Base-by-base conservation (phyloP, 140 eudicot genomes). In the Cichorium intybus region DNA sequence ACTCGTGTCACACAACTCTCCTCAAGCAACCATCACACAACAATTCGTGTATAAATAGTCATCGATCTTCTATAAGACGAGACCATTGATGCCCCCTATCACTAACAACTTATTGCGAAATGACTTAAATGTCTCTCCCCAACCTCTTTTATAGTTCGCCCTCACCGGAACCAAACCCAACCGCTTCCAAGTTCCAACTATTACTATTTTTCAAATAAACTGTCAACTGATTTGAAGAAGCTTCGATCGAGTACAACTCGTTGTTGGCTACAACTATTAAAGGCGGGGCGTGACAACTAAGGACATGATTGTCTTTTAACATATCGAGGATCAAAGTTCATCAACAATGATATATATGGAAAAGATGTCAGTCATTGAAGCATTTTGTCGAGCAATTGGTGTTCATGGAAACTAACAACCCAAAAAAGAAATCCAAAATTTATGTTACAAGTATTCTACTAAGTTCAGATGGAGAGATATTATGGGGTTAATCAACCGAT, bases 51-150 rank as follows among this genome's bases (percentile, higher is more conserved):
- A 64, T 84, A 90, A 6, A 87, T 80, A 2, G 86, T 82, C 90
- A 87, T 77, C 31, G 80, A 64, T 52, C 70, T 68, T n/a, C 86
- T 75, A 0, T 73, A 41, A 6, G 69, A 24, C 5, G 64, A 68
- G 4, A 54, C 50, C 2, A 75, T 66, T 0, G 95, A 72, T 10
- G 86, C 88, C 18, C n/a, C 96, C 97, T 8, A 91, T 87, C 4
- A 81, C 97, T 12, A 91, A 73, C 23, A 91, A 84, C 85, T 85
- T 84, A 21, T 87, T 46, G 15, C 96, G 96, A 43, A 87, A 59
- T 0, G 97, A 85, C 83, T 87, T 87, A 27, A 91, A 87, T 0
- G 97, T 96, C 8, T 87, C 95, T 5, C 97, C 97, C 97, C 96
- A 91, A 7, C 97, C 97, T 11, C 75, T 51, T 23, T 75, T 64